phyloP scores from a whole-genome alignment of 108 stramenopile species.

The Cylindrotheca closterium region DNA sequence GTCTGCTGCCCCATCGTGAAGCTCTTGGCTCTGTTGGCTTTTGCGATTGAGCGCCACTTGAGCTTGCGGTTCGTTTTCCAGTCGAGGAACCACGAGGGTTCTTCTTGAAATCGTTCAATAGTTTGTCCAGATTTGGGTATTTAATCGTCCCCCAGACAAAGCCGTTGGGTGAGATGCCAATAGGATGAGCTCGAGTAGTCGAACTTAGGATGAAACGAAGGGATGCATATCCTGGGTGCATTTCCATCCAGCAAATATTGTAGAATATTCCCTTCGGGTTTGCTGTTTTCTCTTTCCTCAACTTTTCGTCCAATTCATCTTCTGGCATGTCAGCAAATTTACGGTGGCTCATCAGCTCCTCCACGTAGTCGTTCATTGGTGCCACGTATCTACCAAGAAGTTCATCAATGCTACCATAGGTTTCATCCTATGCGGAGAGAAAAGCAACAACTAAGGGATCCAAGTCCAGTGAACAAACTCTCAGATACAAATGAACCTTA shows the following conservation, averaged over 20 bases:
- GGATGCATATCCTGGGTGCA: slow-evolving; percentile 80
- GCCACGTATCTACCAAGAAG: slow-evolving; percentile 83
- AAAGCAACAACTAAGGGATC: slow-evolving; percentile 5
- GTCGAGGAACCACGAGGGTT: slow-evolving; percentile 63
- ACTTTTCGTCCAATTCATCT: slow-evolving; percentile 78
- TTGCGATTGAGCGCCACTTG: slow-evolving; percentile 5
- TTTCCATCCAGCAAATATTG: slow-evolving; percentile 83
- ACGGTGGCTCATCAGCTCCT: slow-evolving; percentile 75
- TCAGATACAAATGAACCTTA: slow-evolving; percentile 22
- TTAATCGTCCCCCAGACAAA: slow-evolving; percentile 68
- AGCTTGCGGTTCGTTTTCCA: slow-evolving; percentile 15
- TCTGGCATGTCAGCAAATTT: slow-evolving; percentile 78
- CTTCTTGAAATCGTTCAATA: slow-evolving; percentile 86
- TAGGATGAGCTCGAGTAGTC: slow-evolving; percentile 63
- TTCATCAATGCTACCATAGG: slow-evolving; percentile 87
- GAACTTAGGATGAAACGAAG: slow-evolving; percentile 69
- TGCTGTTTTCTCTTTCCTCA: slow-evolving; percentile 54
- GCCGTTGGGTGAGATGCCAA: slow-evolving; percentile 81
- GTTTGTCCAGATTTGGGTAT: slow-evolving; percentile 58
- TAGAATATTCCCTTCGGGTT: slow-evolving; percentile 65
- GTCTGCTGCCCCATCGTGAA: slow-evolving; percentile 30
- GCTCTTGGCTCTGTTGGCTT: slow-evolving; percentile 19
- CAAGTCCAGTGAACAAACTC: not conserved
- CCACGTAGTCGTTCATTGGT: slow-evolving; percentile 86
- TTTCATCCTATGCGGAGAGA: slow-evolving; percentile 40